Evolutionary conservation across 768 basidiomycete genomes (phyloP), one percentile per base, ranked within the genome.

Genomic region (Ramaria rubella): DNA sequence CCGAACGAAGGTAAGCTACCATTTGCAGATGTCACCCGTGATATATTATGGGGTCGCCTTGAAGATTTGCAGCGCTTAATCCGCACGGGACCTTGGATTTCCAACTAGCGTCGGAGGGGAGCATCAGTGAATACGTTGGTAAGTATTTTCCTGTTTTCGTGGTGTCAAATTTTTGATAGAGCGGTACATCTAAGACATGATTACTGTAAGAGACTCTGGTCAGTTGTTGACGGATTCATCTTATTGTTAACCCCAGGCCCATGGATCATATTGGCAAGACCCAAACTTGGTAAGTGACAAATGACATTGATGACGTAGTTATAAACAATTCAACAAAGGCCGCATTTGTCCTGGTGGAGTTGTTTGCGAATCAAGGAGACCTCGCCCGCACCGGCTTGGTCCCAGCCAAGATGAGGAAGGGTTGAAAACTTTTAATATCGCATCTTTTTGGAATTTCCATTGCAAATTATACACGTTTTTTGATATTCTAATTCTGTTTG

Each of bases 11-110:
- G 65, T 62, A 44, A 21, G 58, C 9, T 23, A 11, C 8, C 30
- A 14, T 38, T 17, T 49, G 12, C 30, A 29, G 5, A 15, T 5
- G 42, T n/a, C 4, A 34, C 7, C 14, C 14, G 34, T 30, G n/a
- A n/a, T 52, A n/a, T 31, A 19, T 46, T 38, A 31, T 43, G 50
- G 17, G 46, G 29, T 40, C 19, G 8, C 19, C 51, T n/a, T n/a
- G n/a, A 33, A 64, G 75, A n/a, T 74, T 76, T 60, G 65, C 65
- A 9, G 75, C 75, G 1, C 59, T 76, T 40, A 76, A 76, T 52
- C 73, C 73, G 3, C 75, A 75, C 59, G 75, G 75, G 2, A 75
- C 72, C 49, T 56, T 76, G 5, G 73, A 75, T 58, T 75, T 72
- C 53, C 69, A 65, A 58, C 62, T 75, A n/a, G 70, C 73, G 5